phyloP scores from a whole-genome alignment of 1,284 basidiomycete genomes.

The Trichosporon asahii region DNA sequence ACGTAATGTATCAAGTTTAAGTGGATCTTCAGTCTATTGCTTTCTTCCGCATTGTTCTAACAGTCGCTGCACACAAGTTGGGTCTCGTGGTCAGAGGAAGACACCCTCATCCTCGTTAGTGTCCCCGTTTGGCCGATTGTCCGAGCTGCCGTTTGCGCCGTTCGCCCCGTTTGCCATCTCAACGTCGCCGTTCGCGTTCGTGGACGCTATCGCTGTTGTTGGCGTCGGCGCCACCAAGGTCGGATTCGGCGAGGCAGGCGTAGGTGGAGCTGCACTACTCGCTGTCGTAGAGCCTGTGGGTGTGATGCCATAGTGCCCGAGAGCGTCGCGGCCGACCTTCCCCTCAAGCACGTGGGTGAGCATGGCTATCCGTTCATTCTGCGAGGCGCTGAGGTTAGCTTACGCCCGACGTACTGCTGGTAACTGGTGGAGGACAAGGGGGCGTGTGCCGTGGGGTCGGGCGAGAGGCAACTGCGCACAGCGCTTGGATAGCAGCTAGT shows the following conservation, averaged over 20 bases:
- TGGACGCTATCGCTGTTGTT: neutral
- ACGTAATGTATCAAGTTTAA: conserved; percentile 10
- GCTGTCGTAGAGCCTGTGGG: neutral
- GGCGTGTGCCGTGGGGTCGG: no score
- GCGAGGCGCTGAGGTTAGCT: conserved; percentile 34
- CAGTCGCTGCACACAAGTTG: neutral
- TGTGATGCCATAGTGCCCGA: conserved; percentile 40
- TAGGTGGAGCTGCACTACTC: neutral
- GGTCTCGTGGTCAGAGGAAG: neutral
- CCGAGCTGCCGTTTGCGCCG: neutral
- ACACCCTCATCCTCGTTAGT: conserved; percentile 3
- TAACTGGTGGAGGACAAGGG: neutral
- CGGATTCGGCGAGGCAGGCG: neutral
- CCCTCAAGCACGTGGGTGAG: conserved; percentile 37
- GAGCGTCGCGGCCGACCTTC: conserved; percentile 39
- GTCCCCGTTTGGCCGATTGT: neutral
- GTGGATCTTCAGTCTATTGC: neutral
- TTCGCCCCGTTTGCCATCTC: conserved; percentile 4
- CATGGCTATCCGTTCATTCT: conserved; percentile 38
- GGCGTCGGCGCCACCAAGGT: neutral
- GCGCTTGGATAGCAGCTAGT: no score
- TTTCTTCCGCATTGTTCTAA: neutral
- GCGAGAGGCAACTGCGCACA: neutral
- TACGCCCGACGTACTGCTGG: neutral
- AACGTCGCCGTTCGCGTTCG: conserved; percentile 7